A percentile compares a stretch with the other conserved stretches of the same genome.
Evolutionary conservation across 768 basidiomycete genomes (phyloP).

Genomic region (Fistulinella prunicolor): DNA sequence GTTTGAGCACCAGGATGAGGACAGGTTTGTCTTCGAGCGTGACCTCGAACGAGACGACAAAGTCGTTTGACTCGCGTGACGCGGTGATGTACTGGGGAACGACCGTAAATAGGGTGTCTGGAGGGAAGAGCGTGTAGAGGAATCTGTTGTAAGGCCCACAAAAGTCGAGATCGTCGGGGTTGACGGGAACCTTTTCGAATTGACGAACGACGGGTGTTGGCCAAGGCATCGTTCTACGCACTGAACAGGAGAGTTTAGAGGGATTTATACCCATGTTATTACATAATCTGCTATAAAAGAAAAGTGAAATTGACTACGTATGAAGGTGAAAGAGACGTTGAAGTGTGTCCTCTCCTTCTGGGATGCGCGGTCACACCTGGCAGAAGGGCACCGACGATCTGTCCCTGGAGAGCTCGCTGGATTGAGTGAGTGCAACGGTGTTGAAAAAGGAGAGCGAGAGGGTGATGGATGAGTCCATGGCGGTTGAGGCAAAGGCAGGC

Average conservation of each 20-base stretch:
- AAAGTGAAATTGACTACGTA: no score
- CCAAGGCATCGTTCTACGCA: no score
- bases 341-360: no score
- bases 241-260: no score
- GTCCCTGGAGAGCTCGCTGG: conserved; percentile 76
- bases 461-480: conserved; percentile 85
- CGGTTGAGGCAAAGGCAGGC: conserved; percentile 85
- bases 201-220: neutral
- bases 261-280: no score
- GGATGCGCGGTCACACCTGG: conserved; percentile 93
- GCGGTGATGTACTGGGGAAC: neutral
- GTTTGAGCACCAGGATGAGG: neutral
- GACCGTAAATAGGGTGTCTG: neutral
- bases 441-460: conserved; percentile 75
- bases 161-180: neutral
- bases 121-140: neutral
- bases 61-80: neutral
- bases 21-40: neutral
- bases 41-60: neutral
- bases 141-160: conserved; percentile 2
- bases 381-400: conserved; percentile 83
- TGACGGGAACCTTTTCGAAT: neutral
- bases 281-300: no score
- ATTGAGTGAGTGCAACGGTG: conserved; percentile 94
- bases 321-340: no score